Base-by-base conservation (phyloP, 2,329 filamentous ascomycete species). In the Penicillium polonicum region DNA sequence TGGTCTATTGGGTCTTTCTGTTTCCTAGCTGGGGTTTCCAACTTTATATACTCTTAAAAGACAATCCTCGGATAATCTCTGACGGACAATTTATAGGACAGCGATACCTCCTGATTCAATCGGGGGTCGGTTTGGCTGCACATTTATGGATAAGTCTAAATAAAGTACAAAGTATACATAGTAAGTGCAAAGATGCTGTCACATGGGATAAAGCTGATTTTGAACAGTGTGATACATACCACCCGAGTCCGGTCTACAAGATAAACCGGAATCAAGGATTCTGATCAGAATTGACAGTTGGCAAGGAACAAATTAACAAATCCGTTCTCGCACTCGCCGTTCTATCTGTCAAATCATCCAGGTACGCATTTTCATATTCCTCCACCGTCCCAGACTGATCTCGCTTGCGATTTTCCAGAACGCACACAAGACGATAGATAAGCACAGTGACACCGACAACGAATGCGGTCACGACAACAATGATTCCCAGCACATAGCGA, bases 361-460 rank as follows among this genome's bases (percentile, higher is more conserved):
- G 78, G 56, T 80, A 83, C 0, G 80, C 80, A 64, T 83, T 76
- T 45, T 83, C 81, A 46, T 77, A 83, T 1, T 73, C 79, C 66
- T 83, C 80, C n/a, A 72, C 54, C 10, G 71, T 74, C 9, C 21
- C 17, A 2, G 74, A 62, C 46, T 68, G 69, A 57, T 82, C 79
- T 27, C 79, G 73, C 55, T 67, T 70, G 19, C 65, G 68, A 60
- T 82, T 82, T 12, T 79, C 72, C 71, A 70, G 74, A 5, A 78
- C 68, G 59, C 79, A 81, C 7, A 80, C 59, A 35, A 72, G 69
- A 4, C 80, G 76, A 60, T 82, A 82, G 0, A 76, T 65, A 6
- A 82, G 57, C 0, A 75, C 72, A 4, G 81, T 67, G 6, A 76
- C 38, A 10, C 68, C 70, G 2, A 73, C 68, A 2, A 65, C 60